phyloP scores from a whole-genome alignment of 257 asterid genomes.

The Perilla frutescens region DNA sequence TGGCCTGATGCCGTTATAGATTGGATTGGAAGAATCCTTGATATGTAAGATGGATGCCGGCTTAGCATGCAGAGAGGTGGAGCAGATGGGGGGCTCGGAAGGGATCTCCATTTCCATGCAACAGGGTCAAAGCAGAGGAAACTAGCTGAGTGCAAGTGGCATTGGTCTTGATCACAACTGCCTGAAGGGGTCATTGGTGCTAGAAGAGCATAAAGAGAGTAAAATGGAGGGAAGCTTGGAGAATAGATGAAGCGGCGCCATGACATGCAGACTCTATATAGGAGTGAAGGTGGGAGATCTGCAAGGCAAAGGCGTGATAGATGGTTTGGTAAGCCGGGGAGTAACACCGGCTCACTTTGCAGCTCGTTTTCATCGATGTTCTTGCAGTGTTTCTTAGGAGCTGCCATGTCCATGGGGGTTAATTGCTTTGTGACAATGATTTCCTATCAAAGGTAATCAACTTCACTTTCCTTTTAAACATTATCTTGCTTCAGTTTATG shows the following conservation, averaged over 20 bases:
- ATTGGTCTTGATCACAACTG: not conserved
- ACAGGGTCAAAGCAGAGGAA: constrained; percentile 67
- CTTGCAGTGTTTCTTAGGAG: constrained; percentile 37
- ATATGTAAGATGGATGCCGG: constrained; percentile 69
- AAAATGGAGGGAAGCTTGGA: constrained; percentile 59
- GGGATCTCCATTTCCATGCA: constrained; percentile 59
- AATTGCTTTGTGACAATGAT: constrained; percentile 10
- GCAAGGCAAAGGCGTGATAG: constrained; percentile 63
- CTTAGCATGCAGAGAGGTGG: constrained; percentile 50
- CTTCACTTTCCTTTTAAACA: constrained; percentile 33
- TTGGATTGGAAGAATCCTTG: constrained; percentile 69
- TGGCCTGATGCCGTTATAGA: constrained; percentile 48
- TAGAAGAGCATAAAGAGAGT: constrained; percentile 57
- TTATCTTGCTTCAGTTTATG: constrained; percentile 28
- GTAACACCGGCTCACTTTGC: constrained; percentile 33
- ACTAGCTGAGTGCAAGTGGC: constrained; percentile 38
- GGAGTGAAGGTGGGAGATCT: constrained; percentile 55
- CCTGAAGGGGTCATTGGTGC: constrained; percentile 26
- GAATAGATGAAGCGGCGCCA: constrained; percentile 76
- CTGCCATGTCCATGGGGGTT: constrained; percentile 26
- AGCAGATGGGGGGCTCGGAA: constrained; percentile 54
- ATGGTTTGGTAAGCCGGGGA: constrained; percentile 78
- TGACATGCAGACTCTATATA: constrained; percentile 57
- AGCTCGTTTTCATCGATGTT: constrained; percentile 14
- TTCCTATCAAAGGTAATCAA: constrained; percentile 12